Evolutionary conservation across 306 rosid genomes (phyloP).

Genomic region (Senna siamea): DNA sequence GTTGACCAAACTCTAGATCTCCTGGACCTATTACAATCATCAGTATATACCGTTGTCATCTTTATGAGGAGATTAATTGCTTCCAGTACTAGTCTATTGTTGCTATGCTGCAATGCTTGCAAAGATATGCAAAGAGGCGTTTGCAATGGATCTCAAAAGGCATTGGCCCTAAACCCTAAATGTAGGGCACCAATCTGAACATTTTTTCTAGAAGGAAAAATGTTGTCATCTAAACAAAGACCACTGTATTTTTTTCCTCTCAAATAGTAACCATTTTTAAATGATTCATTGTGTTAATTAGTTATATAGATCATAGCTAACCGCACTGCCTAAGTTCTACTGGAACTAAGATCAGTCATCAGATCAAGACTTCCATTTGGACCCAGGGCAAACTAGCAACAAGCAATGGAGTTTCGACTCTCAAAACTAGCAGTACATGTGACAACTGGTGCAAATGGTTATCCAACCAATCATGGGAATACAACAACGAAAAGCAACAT

Average conservation of each 20-base stretch:
- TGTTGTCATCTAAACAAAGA: conserved; percentile 19
- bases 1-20: conserved; percentile 74
- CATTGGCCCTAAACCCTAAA: conserved; percentile 30
- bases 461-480: conserved; percentile 14
- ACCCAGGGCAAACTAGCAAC: conserved; percentile 18
- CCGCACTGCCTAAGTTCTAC: conserved; percentile 18
- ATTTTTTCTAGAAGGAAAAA: background rate
- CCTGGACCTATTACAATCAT: conserved; percentile 52
- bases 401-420: background rate
- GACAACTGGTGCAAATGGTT: conserved; percentile 7
- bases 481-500: conserved; percentile 18
- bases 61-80: background rate
- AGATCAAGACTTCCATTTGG: conserved; percentile 1
- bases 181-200: background rate
- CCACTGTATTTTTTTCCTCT: conserved; percentile 28
- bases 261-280: background rate
- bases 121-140: conserved; percentile 22
- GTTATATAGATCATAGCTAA: background rate
- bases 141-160: conserved; percentile 24
- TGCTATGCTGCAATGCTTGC: conserved; percentile 1
- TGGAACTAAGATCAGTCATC: conserved; percentile 5
- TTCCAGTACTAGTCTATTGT: conserved; percentile 18
- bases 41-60: conserved; percentile 32
- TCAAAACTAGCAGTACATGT: background rate
- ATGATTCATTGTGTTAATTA: background rate